These are phyloP conservation scores for Penicillium arizonense DNA, from an alignment of 495 filamentous ascomycete genomes.

Conservation along the genomic window DNA sequence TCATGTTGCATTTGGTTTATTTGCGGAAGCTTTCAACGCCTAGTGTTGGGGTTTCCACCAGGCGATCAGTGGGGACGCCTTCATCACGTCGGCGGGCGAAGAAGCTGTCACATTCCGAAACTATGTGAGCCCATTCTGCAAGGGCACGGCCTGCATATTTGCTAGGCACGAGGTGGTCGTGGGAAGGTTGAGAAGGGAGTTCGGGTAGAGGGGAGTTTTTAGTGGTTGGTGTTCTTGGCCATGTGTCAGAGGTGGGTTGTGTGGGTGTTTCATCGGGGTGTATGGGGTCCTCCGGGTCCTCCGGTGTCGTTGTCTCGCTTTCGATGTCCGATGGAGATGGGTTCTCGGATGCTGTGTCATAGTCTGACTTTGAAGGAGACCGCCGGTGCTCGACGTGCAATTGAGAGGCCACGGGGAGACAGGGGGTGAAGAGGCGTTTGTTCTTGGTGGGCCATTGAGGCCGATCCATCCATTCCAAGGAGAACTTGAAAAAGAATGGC, in stretches of 20 bases:
- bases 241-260: constrained; percentile 6
- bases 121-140: constrained; percentile 85
- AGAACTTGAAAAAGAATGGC: constrained; percentile 73
- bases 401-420: constrained; percentile 69
- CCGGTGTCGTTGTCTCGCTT: constrained; percentile 5
- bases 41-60: constrained; percentile 85
- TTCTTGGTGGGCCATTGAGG: constrained; percentile 52
- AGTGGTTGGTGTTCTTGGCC: constrained; percentile 12
- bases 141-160: constrained; percentile 86
- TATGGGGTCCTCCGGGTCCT: constrained; percentile 1
- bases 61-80: constrained; percentile 69
- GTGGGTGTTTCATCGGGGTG: constrained; percentile 1
- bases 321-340: constrained; percentile 16
- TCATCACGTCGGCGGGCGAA: constrained; percentile 83
- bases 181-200: constrained; percentile 16
- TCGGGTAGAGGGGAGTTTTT: constrained; percentile 24
- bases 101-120: constrained; percentile 89
- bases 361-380: constrained; percentile 25
- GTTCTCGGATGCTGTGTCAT: constrained; percentile 28
- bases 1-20: constrained; percentile 11
- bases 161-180: constrained; percentile 40
- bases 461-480: constrained; percentile 69
- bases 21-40: constrained; percentile 82
- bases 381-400: constrained; percentile 40
- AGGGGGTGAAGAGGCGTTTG: constrained; percentile 66